Conservation (phyloP, 352 stramenopile genomes). For the Globisporangium splendens region DNA sequence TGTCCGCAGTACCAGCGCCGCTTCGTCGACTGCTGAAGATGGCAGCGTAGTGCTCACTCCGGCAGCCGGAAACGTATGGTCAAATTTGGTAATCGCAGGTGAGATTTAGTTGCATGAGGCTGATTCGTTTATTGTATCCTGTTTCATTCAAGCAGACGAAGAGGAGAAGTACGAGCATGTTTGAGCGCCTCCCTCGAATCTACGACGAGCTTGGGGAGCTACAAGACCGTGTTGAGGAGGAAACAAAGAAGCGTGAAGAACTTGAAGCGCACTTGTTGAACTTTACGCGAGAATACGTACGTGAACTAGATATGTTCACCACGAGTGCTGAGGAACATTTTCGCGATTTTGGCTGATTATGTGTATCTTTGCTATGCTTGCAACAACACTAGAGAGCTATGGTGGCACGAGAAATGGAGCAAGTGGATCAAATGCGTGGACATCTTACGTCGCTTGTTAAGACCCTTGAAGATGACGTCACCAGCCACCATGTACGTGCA, state of each 20-base stretch:
- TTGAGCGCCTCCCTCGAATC: slow-evolving; percentile 59
- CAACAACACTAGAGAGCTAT: slow-evolving; percentile 27
- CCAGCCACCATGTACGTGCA: slow-evolving; percentile 42
- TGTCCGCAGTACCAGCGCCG: slow-evolving; percentile 10
- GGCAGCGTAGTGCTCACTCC: slow-evolving; percentile 3
- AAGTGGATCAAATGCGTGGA: slow-evolving; percentile 49
- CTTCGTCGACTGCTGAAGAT: slow-evolving; percentile 7
- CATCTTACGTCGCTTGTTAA: slow-evolving; percentile 52
- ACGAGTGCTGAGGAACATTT: not conserved
- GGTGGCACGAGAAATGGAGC: slow-evolving; percentile 46
- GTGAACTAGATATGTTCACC: not conserved
- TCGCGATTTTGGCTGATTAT: not conserved
- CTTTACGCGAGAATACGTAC: slow-evolving; percentile 59
- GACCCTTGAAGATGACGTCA: slow-evolving; percentile 58
- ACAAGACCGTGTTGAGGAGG: slow-evolving; percentile 67
- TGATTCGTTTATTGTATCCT: not conserved
- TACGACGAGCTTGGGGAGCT: slow-evolving; percentile 67
- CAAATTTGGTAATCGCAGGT: too few relatives aligned
- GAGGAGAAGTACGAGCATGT: slow-evolving; percentile 49
- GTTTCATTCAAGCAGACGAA: slow-evolving; percentile 7
- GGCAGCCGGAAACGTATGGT: not conserved
- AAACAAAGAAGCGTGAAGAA: slow-evolving; percentile 62
- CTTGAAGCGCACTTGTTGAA: slow-evolving; percentile 60
- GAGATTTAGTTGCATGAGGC: not conserved
- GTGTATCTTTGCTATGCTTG: not conserved